Percentiles rank a stretch among this genome's conserved stretches.
Evolutionary conservation across 805 yeast species (phyloP).

Genomic region (Yamadazyma tumulicola): DNA sequence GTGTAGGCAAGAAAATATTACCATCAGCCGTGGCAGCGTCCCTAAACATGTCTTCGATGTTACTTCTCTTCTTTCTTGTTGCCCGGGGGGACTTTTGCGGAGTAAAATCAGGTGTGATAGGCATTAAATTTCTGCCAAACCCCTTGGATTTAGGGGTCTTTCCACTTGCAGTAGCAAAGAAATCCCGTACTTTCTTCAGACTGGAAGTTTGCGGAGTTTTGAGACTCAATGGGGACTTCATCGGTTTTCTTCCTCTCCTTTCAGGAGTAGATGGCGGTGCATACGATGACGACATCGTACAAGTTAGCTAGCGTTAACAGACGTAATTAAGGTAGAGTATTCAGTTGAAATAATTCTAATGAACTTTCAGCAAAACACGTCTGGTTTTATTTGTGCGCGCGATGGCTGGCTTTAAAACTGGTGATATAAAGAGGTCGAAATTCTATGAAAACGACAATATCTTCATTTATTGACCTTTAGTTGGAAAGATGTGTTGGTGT

Average conservation of each 20-base stretch:
- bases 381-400: too few relatives aligned
- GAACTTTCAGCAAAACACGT: too few relatives aligned
- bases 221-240: conserved; percentile 6
- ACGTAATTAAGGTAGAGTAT: too few relatives aligned
- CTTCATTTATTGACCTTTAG: too few relatives aligned
- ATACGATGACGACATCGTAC: too few relatives aligned
- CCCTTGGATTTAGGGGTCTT: conserved; percentile 6
- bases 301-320: too few relatives aligned
- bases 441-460: too few relatives aligned
- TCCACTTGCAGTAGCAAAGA: conserved; percentile 1
- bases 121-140: conserved; percentile 7
- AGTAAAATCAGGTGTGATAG: conserved; percentile 15
- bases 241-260: conserved; percentile 3
- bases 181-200: conserved; percentile 6
- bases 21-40: conserved; percentile 1
- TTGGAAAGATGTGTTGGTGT: too few relatives aligned
- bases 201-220: conserved; percentile 8
- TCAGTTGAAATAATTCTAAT: too few relatives aligned
- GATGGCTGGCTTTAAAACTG: too few relatives aligned
- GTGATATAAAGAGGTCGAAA: too few relatives aligned
- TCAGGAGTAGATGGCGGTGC: conserved; percentile 10
- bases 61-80: conserved; percentile 7
- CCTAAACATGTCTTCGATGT: conserved; percentile 11
- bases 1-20: conserved; percentile 28
- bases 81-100: conserved; percentile 14